A percentile compares a stretch with the other conserved stretches of the same genome.
Evolutionary conservation across 2,329 filamentous ascomycete genomes (phyloP).

Genomic region (Basipetospora chlamydospora): DNA sequence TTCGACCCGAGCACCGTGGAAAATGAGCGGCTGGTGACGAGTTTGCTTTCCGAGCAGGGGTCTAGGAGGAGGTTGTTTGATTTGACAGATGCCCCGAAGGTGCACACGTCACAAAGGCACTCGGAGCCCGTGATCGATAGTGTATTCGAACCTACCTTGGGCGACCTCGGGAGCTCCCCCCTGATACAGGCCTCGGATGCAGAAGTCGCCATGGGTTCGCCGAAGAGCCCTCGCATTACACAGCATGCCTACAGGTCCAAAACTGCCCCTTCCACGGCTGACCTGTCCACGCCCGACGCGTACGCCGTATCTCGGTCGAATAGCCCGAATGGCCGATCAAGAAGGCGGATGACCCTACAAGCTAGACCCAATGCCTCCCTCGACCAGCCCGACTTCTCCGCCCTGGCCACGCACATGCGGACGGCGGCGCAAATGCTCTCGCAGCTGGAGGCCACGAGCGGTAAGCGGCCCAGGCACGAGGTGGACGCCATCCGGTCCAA

Average conservation of each 20-base stretch:
- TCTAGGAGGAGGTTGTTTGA: slow-evolving; percentile 50
- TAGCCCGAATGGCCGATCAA: slow-evolving; percentile 38
- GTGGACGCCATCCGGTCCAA: slow-evolving; percentile 73
- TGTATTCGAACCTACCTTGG: slow-evolving; percentile 69
- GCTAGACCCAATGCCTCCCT: slow-evolving; percentile 36
- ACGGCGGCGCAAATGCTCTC: slow-evolving; percentile 79
- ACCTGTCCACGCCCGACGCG: slow-evolving; percentile 50
- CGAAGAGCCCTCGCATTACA: too few species aligned
- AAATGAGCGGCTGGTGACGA: slow-evolving; percentile 51
- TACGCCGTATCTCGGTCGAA: slow-evolving; percentile 57
- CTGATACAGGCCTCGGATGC: slow-evolving; percentile 46
- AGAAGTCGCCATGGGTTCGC: slow-evolving; percentile 17
- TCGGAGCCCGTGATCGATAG: slow-evolving; percentile 45
- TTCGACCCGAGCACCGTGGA: slow-evolving; percentile 64
- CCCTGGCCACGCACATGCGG: slow-evolving; percentile 74
- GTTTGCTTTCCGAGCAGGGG: slow-evolving; percentile 41
- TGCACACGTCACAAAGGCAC: slow-evolving; percentile 22
- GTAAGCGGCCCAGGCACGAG: slow-evolving; percentile 65
- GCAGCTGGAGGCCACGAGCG: slow-evolving; percentile 65
- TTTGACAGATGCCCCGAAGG: slow-evolving; percentile 51
- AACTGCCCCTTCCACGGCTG: slow-evolving; percentile 21
- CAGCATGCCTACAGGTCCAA: too few species aligned
- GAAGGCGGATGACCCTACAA: slow-evolving; percentile 46
- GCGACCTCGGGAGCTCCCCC: slow-evolving; percentile 62
- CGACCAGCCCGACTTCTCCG: slow-evolving; percentile 69